Percentiles rank a stretch among this genome's conserved stretches.
These are phyloP conservation scores for Podospora australis DNA, from an alignment of 495 filamentous ascomycete species.

Conservation along the genomic window DNA sequence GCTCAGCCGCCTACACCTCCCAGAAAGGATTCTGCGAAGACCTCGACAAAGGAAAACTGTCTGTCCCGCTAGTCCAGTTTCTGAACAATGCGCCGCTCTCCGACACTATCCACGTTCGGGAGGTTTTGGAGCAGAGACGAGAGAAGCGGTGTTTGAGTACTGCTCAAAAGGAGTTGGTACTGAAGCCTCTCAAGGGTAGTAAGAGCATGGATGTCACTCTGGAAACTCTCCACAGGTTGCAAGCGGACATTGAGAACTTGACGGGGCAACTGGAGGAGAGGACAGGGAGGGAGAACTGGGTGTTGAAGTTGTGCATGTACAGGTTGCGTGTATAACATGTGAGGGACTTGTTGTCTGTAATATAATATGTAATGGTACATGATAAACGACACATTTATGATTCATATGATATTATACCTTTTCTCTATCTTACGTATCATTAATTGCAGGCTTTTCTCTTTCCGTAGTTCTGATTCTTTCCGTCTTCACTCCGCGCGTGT, in stretches of 20 bases:
- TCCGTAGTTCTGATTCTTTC: too few relatives aligned
- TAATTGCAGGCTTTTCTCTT: too few relatives aligned
- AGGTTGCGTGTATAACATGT: not conserved
- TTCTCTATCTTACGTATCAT: too few relatives aligned
- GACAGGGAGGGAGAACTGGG: conserved; percentile 3
- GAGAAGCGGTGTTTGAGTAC: not conserved
- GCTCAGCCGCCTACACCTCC: conserved; percentile 25
- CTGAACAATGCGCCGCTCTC: not conserved
- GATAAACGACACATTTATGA: too few relatives aligned
- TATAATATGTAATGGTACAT: too few relatives aligned
- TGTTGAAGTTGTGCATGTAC: not conserved
- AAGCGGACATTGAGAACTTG: not conserved
- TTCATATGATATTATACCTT: too few relatives aligned
- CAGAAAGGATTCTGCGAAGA: conserved; percentile 50
- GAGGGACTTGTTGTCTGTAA: too few relatives aligned
- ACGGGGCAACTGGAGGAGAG: not conserved
- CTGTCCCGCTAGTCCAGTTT: conserved; percentile 39
- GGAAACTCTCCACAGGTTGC: not conserved
- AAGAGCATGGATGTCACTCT: not conserved
- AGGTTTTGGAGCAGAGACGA: not conserved
- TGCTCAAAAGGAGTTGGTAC: not conserved
- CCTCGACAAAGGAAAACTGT: conserved; percentile 49
- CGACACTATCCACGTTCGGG: not conserved
- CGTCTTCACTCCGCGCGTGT: too few relatives aligned
- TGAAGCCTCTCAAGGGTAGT: not conserved